Conservation (phyloP, 805 yeast genomes). For the Teunomyces panamensis region DNA sequence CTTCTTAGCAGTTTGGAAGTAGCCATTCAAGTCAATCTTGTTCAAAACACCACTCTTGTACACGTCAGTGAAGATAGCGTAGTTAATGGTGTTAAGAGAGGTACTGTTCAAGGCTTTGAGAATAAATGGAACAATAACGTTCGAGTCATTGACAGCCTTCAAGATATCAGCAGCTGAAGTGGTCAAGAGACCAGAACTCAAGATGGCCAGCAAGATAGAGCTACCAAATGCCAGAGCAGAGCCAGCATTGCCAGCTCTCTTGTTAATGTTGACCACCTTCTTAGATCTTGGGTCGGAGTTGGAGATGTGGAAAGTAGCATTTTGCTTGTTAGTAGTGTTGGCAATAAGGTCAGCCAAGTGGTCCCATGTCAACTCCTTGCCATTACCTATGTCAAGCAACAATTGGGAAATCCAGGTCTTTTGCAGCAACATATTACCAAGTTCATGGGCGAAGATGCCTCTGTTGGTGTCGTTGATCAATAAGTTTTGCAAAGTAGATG, state of each 20-base stretch:
- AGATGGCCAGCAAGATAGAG: slow-evolving; percentile 19
- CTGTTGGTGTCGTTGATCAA: slow-evolving; percentile 30
- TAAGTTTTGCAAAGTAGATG: slow-evolving; percentile 21
- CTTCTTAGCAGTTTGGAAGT: slow-evolving; percentile 22
- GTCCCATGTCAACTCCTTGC: slow-evolving; percentile 26
- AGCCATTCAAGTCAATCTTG: slow-evolving; percentile 24
- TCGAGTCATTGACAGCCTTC: slow-evolving; percentile 30
- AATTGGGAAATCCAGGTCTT: slow-evolving; percentile 30
- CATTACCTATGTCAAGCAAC: slow-evolving; percentile 32
- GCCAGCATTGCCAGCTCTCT: slow-evolving; percentile 21
- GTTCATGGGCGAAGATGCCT: slow-evolving; percentile 18
- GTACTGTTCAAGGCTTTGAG: slow-evolving; percentile 23
- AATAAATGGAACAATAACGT: slow-evolving; percentile 24
- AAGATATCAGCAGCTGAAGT: slow-evolving; percentile 18
- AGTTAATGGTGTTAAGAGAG: slow-evolving; percentile 15
- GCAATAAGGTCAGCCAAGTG: slow-evolving; percentile 27
- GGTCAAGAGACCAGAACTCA: slow-evolving; percentile 6
- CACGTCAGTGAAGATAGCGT: slow-evolving; percentile 22
- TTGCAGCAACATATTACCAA: slow-evolving; percentile 24
- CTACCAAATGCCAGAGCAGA: slow-evolving; percentile 30
- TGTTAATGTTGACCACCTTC: slow-evolving; percentile 2
- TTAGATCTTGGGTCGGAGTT: slow-evolving; percentile 20
- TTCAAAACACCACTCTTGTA: slow-evolving; percentile 34
- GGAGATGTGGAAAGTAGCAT: slow-evolving; percentile 23
- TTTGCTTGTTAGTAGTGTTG: slow-evolving; percentile 27